phyloP scores from a whole-genome alignment of 371 early-diverging fungal species.

The Apophysomyces ossiformis region DNA sequence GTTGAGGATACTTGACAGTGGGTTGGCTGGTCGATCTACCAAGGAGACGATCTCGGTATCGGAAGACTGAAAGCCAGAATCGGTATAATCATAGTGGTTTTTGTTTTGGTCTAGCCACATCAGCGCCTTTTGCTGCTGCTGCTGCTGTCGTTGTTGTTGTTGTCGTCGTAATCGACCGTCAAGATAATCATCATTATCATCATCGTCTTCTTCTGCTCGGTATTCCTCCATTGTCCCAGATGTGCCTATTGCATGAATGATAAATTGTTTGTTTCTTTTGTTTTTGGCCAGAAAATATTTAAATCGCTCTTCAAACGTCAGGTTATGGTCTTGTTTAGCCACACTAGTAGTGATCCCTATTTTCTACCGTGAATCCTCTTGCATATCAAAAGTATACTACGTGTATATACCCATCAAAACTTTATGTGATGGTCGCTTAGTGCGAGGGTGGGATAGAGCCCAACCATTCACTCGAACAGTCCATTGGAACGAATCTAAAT shows the following conservation, averaged over 20 bases:
- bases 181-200: not conserved
- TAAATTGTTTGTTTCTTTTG: slow-evolving; percentile 38
- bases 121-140: not conserved
- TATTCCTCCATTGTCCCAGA: slow-evolving; percentile 3
- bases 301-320: slow-evolving; percentile 49
- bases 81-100: slow-evolving; percentile 4
- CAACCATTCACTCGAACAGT: slow-evolving; percentile 41
- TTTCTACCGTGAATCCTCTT: not conserved
- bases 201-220: not conserved
- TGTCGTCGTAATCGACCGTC: not conserved
- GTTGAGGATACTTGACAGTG: slow-evolving; percentile 25
- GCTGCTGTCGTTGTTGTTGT: not conserved
- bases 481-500: slow-evolving; percentile 36
- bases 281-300: slow-evolving; percentile 49
- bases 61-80: slow-evolving; percentile 12
- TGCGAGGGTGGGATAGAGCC: slow-evolving; percentile 45
- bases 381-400: not conserved
- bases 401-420: slow-evolving; percentile 38
- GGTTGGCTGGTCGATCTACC: slow-evolving; percentile 24
- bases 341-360: slow-evolving; percentile 45
- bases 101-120: not conserved
- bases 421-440: slow-evolving; percentile 31
- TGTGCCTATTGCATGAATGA: slow-evolving; percentile 38
- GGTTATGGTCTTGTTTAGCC: slow-evolving; percentile 30
- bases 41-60: slow-evolving; percentile 13